These are phyloP conservation scores for Paramecium primaurelia DNA, from an alignment of 73 alveolate genomes.

Conservation along the genomic window DNA sequence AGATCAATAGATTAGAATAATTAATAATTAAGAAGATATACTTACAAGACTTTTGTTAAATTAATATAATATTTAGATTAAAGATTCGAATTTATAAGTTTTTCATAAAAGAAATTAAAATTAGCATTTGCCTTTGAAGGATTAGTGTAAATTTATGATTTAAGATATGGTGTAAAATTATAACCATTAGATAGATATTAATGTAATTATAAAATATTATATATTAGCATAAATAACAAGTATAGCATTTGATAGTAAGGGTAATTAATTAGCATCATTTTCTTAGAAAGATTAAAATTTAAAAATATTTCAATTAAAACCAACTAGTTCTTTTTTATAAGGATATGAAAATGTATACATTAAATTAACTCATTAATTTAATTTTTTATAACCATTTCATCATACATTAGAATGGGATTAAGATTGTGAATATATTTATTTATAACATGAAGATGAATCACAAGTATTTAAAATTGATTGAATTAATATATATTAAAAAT, in stretches of 20 bases:
- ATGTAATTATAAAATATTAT: not conserved
- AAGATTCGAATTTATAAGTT: not conserved
- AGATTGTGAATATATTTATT: conserved; percentile 39
- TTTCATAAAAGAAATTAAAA: not conserved
- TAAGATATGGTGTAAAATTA: conserved; percentile 37
- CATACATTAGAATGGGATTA: conserved; percentile 13
- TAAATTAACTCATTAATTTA: conserved; percentile 31
- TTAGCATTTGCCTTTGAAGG: conserved; percentile 41
- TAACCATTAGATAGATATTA: conserved; percentile 32
- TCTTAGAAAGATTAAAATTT: conserved; percentile 29
- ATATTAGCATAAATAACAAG: conserved; percentile 11
- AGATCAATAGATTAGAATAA: not conserved
- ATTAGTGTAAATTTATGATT: not conserved
- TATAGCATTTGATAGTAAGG: conserved; percentile 27
- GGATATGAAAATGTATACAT: conserved; percentile 28
- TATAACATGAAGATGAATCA: conserved; percentile 10
- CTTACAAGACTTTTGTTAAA: not conserved
- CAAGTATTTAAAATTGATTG: conserved; percentile 29
- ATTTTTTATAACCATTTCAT: not conserved
- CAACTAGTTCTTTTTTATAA: conserved; percentile 19
- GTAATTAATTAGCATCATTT: conserved; percentile 37
- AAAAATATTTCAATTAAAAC: conserved; percentile 11
- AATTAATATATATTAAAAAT: not conserved
- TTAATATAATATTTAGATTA: not conserved
- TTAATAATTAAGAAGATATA: not conserved